Evolutionary conservation across 2,329 filamentous ascomycete species (phyloP), one percentile per base, ranked within the genome.

Genomic region (Fusarium floridanum): DNA sequence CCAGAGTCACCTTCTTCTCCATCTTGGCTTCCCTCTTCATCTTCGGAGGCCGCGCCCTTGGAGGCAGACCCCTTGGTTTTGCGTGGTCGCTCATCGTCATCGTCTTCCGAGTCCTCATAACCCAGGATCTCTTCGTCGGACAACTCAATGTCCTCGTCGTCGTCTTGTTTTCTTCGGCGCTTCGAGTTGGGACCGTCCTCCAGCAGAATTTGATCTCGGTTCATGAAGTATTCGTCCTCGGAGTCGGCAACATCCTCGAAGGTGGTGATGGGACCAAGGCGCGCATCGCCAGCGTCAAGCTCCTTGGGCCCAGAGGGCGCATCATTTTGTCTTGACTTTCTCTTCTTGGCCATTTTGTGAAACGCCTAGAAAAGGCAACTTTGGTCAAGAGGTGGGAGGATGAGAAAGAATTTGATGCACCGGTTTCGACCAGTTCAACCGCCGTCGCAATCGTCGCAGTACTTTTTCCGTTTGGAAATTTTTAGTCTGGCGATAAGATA

Each of bases 241-340:
- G 95, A 97, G 82, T 98, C 93, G 75, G 95, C 94, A 77, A 99
- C 92, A 83, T 97, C 95, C 83, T 96, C 92, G 82, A 89, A 96
- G 3, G 90, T 92, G 56, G 83, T 86, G 77, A 92, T 85, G 24
- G 86, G 86, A 27, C 87, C 88, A 17, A 95, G 88, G 62, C 91
- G 90, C 39, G 92, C 90, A 72, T 92, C 91, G 36, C 85, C 83
- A 57, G 86, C 80, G 79, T 92, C 84, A 69, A 90, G 80, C 37
- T 91, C 90, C 70, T 86, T 86, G 5, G 89, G 89, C 4, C 88
- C 89, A 10, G 83, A 84, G 22, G 86, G 83, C 69, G 82, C 84
- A 36, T 84, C 76, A 61, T 80, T 77, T 73, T 81, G 86, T 71
- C 88, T 86, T 24, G 89, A 86, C 86, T 95, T 97, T 88, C 94